phyloP scores from a whole-genome alignment of 805 yeast species.

The Kodamaea neixiangensis region DNA sequence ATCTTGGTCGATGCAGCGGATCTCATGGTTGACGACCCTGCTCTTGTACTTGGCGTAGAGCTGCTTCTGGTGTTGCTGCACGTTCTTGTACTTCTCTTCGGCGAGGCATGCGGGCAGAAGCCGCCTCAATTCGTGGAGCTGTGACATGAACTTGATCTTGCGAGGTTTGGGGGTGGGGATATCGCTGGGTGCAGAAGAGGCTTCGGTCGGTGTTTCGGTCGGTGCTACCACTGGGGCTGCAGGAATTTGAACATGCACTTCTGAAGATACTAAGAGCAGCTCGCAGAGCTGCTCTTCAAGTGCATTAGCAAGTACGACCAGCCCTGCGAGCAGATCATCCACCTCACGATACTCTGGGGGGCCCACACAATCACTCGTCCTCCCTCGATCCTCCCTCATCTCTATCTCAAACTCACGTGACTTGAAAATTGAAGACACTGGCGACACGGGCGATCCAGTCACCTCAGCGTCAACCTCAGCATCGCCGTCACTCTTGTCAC shows the following conservation, averaged over 20 bases:
- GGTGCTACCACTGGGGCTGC: too few relatives aligned
- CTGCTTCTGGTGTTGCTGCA: not conserved
- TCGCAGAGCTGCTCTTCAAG: too few relatives aligned
- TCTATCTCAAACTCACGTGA: not conserved
- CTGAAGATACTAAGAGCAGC: too few relatives aligned
- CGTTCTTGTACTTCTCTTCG: not conserved
- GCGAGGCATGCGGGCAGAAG: conserved; percentile 1
- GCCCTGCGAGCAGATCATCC: too few relatives aligned
- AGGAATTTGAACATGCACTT: too few relatives aligned
- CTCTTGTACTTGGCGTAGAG: conserved; percentile 2
- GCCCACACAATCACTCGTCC: not conserved
- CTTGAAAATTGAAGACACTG: conserved; percentile 1
- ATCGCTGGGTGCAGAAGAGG: not conserved
- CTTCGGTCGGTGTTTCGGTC: too few relatives aligned
- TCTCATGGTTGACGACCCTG: not conserved
- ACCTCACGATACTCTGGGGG: not conserved
- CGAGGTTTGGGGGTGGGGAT: not conserved
- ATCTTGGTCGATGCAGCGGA: not conserved
- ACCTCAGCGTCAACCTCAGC: not conserved
- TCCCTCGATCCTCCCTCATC: not conserved
- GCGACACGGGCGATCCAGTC: not conserved
- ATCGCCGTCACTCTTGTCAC: not conserved
- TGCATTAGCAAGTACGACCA: too few relatives aligned
- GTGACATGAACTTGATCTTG: conserved; percentile 13
- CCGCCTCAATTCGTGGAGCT: conserved; percentile 8